Conservation (phyloP, 257 asterid species). For the Forsythia suspensa region DNA sequence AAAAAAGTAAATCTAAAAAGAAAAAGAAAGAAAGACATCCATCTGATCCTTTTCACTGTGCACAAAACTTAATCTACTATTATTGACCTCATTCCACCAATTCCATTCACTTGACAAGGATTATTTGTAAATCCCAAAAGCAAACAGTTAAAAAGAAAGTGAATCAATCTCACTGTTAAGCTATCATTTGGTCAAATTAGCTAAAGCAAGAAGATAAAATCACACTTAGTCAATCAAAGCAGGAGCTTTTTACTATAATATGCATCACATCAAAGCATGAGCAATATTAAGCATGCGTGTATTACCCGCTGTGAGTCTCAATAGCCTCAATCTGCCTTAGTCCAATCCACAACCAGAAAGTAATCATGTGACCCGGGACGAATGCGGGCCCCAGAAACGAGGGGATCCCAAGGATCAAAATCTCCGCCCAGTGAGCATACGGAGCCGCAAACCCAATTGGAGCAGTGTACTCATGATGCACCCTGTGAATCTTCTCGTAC, state of each 20-base stretch:
- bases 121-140: constrained; percentile 44
- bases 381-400: constrained; percentile 90
- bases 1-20: background rate
- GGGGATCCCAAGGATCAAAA: constrained; percentile 96
- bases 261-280: constrained; percentile 44
- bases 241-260: constrained; percentile 18
- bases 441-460: constrained; percentile 97
- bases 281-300: constrained; percentile 55
- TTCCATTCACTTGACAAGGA: constrained; percentile 45
- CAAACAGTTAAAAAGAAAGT: constrained; percentile 43
- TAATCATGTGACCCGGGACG: constrained; percentile 90
- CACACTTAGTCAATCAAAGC: constrained; percentile 43
- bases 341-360: constrained; percentile 96
- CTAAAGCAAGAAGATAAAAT: constrained; percentile 33
- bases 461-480: constrained; percentile 95
- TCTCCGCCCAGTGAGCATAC: constrained; percentile 95
- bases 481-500: constrained; percentile 93
- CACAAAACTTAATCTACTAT: constrained; percentile 46
- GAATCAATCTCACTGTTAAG: constrained; percentile 35
- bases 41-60: constrained; percentile 31
- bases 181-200: constrained; percentile 73
- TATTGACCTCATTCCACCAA: constrained; percentile 51
- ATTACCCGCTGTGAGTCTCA: constrained; percentile 99
- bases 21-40: constrained; percentile 17
- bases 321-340: constrained; percentile 97